Conservation (phyloP, 106 monocot genomes). For the Acanthochlamys bracteata region DNA sequence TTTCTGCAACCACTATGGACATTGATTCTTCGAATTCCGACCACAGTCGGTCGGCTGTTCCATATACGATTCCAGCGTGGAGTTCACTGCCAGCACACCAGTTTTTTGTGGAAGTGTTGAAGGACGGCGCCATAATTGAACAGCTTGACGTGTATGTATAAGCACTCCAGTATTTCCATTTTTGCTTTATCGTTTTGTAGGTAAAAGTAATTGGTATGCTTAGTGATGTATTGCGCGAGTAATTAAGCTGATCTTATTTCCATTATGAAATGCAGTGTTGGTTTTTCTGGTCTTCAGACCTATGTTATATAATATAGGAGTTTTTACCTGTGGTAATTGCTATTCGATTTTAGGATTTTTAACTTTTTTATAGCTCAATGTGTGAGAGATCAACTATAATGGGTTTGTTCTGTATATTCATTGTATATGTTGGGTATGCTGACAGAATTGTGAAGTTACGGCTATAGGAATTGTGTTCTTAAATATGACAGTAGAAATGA, state of each 20-base stretch:
- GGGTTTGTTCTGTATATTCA: too few relatives aligned
- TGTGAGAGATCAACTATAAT: too few relatives aligned
- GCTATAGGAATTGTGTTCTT: too few relatives aligned
- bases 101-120: slow-evolving; percentile 79
- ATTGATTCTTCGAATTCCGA: not conserved
- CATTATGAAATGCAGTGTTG: not conserved
- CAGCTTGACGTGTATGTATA: slow-evolving; percentile 59
- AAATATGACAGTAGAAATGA: too few relatives aligned
- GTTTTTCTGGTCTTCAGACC: not conserved
- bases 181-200: not conserved
- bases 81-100: slow-evolving; percentile 57
- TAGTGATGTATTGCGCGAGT: not conserved
- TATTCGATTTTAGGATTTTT: too few relatives aligned
- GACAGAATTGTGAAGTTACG: too few relatives aligned
- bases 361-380: too few relatives aligned
- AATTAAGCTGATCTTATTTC: too few relatives aligned
- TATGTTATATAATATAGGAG: not conserved
- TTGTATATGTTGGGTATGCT: too few relatives aligned
- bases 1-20: not conserved
- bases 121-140: slow-evolving; percentile 79
- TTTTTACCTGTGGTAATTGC: not conserved
- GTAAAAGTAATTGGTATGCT: not conserved
- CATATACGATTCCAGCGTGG: slow-evolving; percentile 78
- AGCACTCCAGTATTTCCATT: not conserved
- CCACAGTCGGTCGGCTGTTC: slow-evolving; percentile 9